Conservation (phyloP, 768 basidiomycete genomes). For the Naganishia vaughanmartiniae region DNA sequence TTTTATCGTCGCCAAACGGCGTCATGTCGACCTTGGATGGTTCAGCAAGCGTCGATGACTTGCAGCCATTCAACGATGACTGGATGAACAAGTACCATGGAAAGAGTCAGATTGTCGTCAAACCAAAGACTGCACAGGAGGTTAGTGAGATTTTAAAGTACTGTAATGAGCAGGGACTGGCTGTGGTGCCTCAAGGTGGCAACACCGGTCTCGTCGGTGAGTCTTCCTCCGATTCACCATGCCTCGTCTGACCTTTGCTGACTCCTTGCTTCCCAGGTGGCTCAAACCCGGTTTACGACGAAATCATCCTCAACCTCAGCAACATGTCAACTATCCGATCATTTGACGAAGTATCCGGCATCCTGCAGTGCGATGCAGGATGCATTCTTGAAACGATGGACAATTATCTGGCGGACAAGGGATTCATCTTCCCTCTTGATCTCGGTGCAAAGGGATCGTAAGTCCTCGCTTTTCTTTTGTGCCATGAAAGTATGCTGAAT, state of each 20-base stretch:
- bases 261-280: slow-evolving; percentile 55
- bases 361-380: slow-evolving; percentile 89
- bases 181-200: slow-evolving; percentile 95
- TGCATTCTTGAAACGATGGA: slow-evolving; percentile 85
- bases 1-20: slow-evolving; percentile 48
- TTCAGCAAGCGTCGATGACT: slow-evolving; percentile 56
- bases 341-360: slow-evolving; percentile 62
- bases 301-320: slow-evolving; percentile 77
- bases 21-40: slow-evolving; percentile 51
- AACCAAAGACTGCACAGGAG: slow-evolving; percentile 80
- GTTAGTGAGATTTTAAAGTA: slow-evolving; percentile 83
- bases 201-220: slow-evolving; percentile 93
- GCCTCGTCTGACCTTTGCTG: not conserved
- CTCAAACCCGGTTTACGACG: slow-evolving; percentile 80
- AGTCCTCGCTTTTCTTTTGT: not conserved
- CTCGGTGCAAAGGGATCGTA: slow-evolving; percentile 88
- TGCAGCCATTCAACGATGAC: slow-evolving; percentile 77
- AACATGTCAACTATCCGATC: slow-evolving; percentile 66
- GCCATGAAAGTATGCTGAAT: not conserved
- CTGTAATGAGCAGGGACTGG: slow-evolving; percentile 75
- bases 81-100: slow-evolving; percentile 97
- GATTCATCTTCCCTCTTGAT: slow-evolving; percentile 95
- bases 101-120: slow-evolving; percentile 76
- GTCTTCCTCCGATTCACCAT: slow-evolving; percentile 27
- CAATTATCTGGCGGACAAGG: slow-evolving; percentile 76